phyloP scores from a whole-genome alignment of 495 filamentous ascomycete species.

The Trichoderma reesei region DNA sequence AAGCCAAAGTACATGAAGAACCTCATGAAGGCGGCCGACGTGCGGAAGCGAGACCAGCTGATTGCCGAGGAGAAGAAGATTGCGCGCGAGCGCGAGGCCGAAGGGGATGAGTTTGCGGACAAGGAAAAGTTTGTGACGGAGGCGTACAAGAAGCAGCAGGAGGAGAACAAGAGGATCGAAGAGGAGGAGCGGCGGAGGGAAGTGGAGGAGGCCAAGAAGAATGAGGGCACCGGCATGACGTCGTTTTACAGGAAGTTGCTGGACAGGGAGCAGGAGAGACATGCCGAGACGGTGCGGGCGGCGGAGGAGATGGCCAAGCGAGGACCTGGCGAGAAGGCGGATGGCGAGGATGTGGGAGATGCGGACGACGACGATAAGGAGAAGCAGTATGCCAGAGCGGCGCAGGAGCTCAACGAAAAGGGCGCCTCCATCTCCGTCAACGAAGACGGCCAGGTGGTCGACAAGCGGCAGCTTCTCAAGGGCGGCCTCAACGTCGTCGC shows the following conservation, averaged over 20 bases:
- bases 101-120: conserved; percentile 88
- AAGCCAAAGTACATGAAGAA: conserved; percentile 77
- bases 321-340: conserved; percentile 26
- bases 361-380: conserved; percentile 37
- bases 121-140: conserved; percentile 95
- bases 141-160: conserved; percentile 92
- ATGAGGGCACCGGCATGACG: conserved; percentile 67
- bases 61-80: conserved; percentile 83
- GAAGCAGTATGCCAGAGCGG: conserved; percentile 62
- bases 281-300: conserved; percentile 57
- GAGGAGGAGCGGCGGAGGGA: conserved; percentile 69
- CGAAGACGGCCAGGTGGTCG: conserved; percentile 88
- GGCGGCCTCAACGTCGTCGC: conserved; percentile 78
- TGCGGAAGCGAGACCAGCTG: conserved; percentile 79
- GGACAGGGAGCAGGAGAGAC: conserved; percentile 63
- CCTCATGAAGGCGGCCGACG: conserved; percentile 68
- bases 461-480: conserved; percentile 81
- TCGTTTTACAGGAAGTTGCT: conserved; percentile 80
- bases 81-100: conserved; percentile 77
- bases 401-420: conserved; percentile 59
- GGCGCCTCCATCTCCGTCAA: conserved; percentile 69
- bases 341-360: conserved; percentile 25
- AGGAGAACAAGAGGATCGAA: conserved; percentile 65
- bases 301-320: conserved; percentile 54
- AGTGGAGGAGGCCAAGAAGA: conserved; percentile 56